Evolutionary conservation across 768 basidiomycete species (phyloP).

Genomic region (Termitomyces heimii): DNA sequence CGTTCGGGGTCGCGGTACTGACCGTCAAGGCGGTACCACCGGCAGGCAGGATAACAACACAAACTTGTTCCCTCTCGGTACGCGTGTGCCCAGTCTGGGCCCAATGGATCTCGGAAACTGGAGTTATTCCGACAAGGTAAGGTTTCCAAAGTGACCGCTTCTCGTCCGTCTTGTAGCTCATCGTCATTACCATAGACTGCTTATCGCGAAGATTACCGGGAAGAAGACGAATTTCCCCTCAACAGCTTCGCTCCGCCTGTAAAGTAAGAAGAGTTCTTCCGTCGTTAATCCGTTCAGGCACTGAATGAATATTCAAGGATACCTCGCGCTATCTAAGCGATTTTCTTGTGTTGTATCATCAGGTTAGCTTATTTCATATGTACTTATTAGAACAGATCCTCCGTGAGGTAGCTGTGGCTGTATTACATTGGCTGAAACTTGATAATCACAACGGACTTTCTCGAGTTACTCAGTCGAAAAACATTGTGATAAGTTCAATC

Average conservation of each 20-base stretch:
- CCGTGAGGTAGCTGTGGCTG: not conserved
- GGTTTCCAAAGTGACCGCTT: not conserved
- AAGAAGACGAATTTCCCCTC: slow-evolving; percentile 16
- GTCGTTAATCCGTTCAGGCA: not conserved
- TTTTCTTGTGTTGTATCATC: not conserved
- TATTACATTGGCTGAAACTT: not conserved
- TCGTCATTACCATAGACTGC: not conserved
- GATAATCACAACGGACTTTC: not conserved
- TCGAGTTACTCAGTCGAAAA: too few species aligned
- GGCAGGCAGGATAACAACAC: slow-evolving; percentile 30
- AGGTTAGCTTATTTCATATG: slow-evolving; percentile 2
- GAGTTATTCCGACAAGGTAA: slow-evolving; percentile 24
- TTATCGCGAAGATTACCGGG: slow-evolving; percentile 6
- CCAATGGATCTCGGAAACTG: slow-evolving; percentile 27
- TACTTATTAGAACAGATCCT: slow-evolving; percentile 1
- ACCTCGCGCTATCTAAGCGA: not conserved
- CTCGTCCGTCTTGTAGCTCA: not conserved
- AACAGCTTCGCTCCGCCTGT: slow-evolving; percentile 14
- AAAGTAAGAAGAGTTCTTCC: slow-evolving; percentile 10
- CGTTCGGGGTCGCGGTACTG: slow-evolving; percentile 50
- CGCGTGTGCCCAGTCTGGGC: slow-evolving; percentile 35
- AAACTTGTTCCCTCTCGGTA: slow-evolving; percentile 47
- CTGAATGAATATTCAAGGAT: not conserved
- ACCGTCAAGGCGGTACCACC: slow-evolving; percentile 30
- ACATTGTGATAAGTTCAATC: too few species aligned